phyloP scores from a whole-genome alignment of 2,329 filamentous ascomycete genomes.

The Penicillium glabrum region DNA sequence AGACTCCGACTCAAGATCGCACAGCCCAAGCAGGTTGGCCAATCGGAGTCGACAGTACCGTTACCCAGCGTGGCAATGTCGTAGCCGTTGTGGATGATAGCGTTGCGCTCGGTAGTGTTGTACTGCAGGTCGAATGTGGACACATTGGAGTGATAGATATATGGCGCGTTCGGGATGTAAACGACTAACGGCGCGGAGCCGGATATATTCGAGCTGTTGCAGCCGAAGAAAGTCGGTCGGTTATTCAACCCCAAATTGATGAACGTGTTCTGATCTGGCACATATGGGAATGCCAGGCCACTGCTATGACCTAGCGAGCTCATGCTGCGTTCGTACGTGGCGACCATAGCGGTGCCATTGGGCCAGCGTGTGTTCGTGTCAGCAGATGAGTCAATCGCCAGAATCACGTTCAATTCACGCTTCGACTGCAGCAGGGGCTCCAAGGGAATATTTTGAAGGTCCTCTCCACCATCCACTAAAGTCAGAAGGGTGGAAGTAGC shows the following conservation, averaged over 20 bases:
- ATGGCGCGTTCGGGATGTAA: slow-evolving; percentile 79
- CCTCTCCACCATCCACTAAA: slow-evolving; percentile 69
- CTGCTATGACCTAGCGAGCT: slow-evolving; percentile 56
- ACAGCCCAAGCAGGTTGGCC: slow-evolving; percentile 77
- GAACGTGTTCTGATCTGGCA: slow-evolving; percentile 73
- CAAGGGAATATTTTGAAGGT: slow-evolving; percentile 73
- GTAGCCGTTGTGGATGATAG: slow-evolving; percentile 66
- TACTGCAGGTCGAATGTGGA: slow-evolving; percentile 38
- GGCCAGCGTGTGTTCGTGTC: slow-evolving; percentile 69
- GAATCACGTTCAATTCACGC: slow-evolving; percentile 72
- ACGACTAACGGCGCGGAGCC: slow-evolving; percentile 18
- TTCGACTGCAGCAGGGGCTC: slow-evolving; percentile 70
- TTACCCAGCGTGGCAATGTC: slow-evolving; percentile 76
- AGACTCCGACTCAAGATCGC: slow-evolving; percentile 74
- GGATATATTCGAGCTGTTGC: slow-evolving; percentile 60
- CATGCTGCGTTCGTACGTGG: slow-evolving; percentile 66
- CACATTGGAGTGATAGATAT: slow-evolving; percentile 69
- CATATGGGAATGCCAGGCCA: slow-evolving; percentile 65
- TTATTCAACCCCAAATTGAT: slow-evolving; percentile 71
- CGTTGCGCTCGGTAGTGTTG: neutral
- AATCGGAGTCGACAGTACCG: slow-evolving; percentile 65
- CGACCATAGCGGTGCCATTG: slow-evolving; percentile 70
- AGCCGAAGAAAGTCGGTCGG: slow-evolving; percentile 74
- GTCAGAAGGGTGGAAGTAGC: slow-evolving; percentile 51
- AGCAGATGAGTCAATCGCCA: slow-evolving; percentile 72